These are phyloP conservation scores for Euclidium syriacum DNA, from an alignment of 345 rosid species.

Conservation along the genomic window DNA sequence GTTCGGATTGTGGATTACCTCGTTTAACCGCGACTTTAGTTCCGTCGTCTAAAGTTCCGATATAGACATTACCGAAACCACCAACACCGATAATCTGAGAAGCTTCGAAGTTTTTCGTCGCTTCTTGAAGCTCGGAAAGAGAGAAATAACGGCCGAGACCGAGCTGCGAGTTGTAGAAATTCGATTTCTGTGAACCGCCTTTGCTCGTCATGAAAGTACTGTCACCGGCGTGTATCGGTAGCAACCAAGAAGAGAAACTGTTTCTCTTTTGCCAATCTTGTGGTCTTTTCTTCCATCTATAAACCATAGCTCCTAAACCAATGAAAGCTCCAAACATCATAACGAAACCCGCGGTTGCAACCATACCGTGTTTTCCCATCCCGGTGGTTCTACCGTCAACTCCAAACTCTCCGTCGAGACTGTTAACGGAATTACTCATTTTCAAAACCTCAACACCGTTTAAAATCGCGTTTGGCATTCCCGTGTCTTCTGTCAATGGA, in stretches of 20 bases:
- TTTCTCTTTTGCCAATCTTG: slow-evolving; percentile 81
- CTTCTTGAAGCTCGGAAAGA: slow-evolving; percentile 64
- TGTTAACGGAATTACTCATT: slow-evolving; percentile 65
- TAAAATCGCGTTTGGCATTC: slow-evolving; percentile 50
- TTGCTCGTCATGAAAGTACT: slow-evolving; percentile 63
- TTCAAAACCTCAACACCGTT: slow-evolving; percentile 72
- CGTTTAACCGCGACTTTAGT: slow-evolving; percentile 77
- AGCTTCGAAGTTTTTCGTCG: slow-evolving; percentile 63
- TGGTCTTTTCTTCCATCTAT: slow-evolving; percentile 74
- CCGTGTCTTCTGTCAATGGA: slow-evolving; percentile 54
- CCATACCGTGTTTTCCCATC: slow-evolving; percentile 37
- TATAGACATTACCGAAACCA: slow-evolving; percentile 77
- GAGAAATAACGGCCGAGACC: slow-evolving; percentile 74
- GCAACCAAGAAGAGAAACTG: slow-evolving; percentile 82
- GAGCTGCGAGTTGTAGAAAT: slow-evolving; percentile 45
- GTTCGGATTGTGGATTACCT: slow-evolving; percentile 87
- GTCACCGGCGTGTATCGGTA: slow-evolving; percentile 69
- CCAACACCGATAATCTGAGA: slow-evolving; percentile 67
- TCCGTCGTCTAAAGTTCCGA: slow-evolving; percentile 57
- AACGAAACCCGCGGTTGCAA: slow-evolving; percentile 73
- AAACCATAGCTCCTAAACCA: slow-evolving; percentile 81
- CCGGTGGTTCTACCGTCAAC: slow-evolving; percentile 41
- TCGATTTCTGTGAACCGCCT: slow-evolving; percentile 54
- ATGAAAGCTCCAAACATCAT: slow-evolving; percentile 88
- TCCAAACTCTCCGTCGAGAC: slow-evolving; percentile 79